Conservation (phyloP, 352 stramenopile species). For the Nothophytophthora sp. region DNA sequence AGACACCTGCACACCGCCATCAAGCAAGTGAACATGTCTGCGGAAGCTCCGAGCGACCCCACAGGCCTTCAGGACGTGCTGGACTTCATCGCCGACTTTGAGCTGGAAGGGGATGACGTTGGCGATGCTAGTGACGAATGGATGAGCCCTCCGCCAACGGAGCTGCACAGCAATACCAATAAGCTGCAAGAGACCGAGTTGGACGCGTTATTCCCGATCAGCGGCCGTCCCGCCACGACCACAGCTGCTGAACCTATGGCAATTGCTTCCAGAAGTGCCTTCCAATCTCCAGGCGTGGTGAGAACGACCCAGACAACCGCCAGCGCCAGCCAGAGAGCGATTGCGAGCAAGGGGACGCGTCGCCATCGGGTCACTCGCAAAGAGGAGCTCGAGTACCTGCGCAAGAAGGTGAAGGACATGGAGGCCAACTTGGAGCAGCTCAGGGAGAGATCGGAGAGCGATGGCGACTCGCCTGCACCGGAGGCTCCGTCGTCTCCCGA, state of each 20-base stretch:
- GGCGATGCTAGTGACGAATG: slow-evolving; percentile 6
- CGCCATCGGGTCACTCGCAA: slow-evolving; percentile 26
- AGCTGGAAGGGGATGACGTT: slow-evolving; percentile 21
- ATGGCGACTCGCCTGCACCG: neutral
- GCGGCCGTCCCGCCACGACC: neutral
- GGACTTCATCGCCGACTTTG: slow-evolving; percentile 31
- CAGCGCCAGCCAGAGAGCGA: neutral
- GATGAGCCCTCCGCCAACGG: no score
- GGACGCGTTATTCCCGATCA: slow-evolving; percentile 4
- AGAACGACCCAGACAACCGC: no score
- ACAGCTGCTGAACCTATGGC: neutral
- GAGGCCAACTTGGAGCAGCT: slow-evolving; percentile 24
- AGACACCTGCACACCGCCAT: no score
- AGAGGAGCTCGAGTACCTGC: slow-evolving; percentile 39
- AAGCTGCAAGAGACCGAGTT: neutral
- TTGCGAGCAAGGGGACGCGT: neutral
- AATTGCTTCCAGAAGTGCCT: no score
- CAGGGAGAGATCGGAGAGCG: slow-evolving; percentile 12
- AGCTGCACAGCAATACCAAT: no score
- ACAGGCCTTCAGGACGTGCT: slow-evolving; percentile 26
- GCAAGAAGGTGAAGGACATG: slow-evolving; percentile 32
- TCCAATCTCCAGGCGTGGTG: no score
- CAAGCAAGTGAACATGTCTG: no score
- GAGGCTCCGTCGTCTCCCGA: neutral
- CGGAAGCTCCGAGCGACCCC: no score